Percentiles rank a stretch among this genome's conserved stretches.
phyloP scores from a whole-genome alignment of 2,329 filamentous ascomycete species.

The Hymenotorrendiella dingleyae region DNA sequence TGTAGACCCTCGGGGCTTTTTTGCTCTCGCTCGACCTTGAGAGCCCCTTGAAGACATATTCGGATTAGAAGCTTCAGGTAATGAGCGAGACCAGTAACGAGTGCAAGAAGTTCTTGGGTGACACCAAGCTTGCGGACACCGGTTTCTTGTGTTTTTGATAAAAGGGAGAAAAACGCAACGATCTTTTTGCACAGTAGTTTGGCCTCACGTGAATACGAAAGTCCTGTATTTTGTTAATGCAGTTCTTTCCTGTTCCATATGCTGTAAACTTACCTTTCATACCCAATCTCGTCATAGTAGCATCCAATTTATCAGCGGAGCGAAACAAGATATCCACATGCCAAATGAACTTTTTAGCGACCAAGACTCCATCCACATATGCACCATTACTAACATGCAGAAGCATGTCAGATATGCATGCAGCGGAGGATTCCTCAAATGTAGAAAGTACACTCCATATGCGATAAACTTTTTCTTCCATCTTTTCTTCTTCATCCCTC shows the following conservation, averaged over 20 bases:
- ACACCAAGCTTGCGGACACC: slow-evolving; percentile 88
- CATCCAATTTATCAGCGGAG: slow-evolving; percentile 80
- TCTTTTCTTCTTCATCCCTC: slow-evolving; percentile 79
- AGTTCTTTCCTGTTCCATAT: neutral
- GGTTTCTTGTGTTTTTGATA: slow-evolving; percentile 91
- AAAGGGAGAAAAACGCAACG: slow-evolving; percentile 90
- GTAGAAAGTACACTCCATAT: slow-evolving; percentile 98
- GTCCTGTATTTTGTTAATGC: slow-evolving; percentile 43
- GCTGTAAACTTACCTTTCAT: slow-evolving; percentile 63
- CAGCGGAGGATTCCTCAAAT: slow-evolving; percentile 95
- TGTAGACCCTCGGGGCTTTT: slow-evolving; percentile 69
- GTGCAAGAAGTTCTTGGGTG: slow-evolving; percentile 93
- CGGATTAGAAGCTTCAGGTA: slow-evolving; percentile 96
- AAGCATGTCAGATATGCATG: slow-evolving; percentile 98
- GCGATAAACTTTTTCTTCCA: slow-evolving; percentile 95
- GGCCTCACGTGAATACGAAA: slow-evolving; percentile 91
- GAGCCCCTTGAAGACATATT: slow-evolving; percentile 88
- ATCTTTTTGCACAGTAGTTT: slow-evolving; percentile 99
- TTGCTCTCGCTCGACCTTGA: slow-evolving; percentile 85
- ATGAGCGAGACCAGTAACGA: slow-evolving; percentile 93
- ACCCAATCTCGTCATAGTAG: slow-evolving; percentile 59
- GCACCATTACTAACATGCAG: slow-evolving; percentile 96
- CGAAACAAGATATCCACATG: slow-evolving; percentile 91
- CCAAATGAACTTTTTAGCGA: slow-evolving; percentile 92
- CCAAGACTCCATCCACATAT: slow-evolving; percentile 89